A percentile compares a stretch with the other conserved stretches of the same genome.
phyloP scores from a whole-genome alignment of 768 basidiomycete species.

The Russula brevipes region DNA sequence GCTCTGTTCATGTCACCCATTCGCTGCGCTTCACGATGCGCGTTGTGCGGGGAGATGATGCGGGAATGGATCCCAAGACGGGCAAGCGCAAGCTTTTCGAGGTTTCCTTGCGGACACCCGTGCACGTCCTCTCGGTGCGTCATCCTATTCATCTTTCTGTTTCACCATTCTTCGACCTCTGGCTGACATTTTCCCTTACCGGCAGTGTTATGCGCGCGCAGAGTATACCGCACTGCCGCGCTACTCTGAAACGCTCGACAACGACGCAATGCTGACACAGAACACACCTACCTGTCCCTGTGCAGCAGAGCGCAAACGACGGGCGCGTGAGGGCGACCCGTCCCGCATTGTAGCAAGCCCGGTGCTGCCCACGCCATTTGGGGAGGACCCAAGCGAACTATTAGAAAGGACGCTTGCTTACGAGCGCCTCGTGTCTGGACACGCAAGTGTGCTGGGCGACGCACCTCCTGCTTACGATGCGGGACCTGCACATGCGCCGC shows the following conservation, averaged over 20 bases:
- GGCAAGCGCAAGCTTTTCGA: constrained; percentile 81
- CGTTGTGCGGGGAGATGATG: constrained; percentile 76
- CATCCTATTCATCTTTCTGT: background rate
- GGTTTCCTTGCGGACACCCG: constrained; percentile 78
- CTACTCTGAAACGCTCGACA: constrained; percentile 18
- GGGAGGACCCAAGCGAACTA: constrained; percentile 36
- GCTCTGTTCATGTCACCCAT: constrained; percentile 73
- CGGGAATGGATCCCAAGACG: constrained; percentile 51
- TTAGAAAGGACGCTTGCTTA: constrained; percentile 44
- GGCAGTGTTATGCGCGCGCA: constrained; percentile 15
- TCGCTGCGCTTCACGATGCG: constrained; percentile 75
- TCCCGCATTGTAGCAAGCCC: background rate
- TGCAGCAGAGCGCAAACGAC: constrained; percentile 1
- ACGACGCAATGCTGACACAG: background rate
- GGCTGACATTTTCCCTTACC: background rate
- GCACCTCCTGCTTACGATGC: constrained; percentile 71
- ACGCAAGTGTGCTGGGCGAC: constrained; percentile 77
- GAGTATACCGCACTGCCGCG: constrained; percentile 13
- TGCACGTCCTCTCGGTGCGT: constrained; percentile 83
- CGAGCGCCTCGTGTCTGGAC: constrained; percentile 77
- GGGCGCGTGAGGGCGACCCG: background rate
- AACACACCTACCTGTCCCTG: constrained; percentile 7
- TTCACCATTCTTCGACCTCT: background rate
- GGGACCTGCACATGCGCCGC: background rate
- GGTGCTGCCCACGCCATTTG: background rate